Evolutionary conservation across 2,329 filamentous ascomycete genomes (phyloP).

Genomic region (Lachnellula cervina): DNA sequence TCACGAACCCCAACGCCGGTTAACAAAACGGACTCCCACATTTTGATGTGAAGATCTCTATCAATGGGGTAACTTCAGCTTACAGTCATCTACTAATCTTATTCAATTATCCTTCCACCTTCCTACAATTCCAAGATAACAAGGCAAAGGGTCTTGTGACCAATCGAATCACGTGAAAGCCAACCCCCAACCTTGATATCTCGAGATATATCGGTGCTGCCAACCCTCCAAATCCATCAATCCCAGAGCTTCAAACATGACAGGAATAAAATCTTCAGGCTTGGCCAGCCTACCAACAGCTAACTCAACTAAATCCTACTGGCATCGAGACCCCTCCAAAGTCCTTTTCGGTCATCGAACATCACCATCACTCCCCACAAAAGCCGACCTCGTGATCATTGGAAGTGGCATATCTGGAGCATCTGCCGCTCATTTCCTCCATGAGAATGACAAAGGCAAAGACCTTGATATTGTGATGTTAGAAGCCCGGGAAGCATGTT

Average conservation of each 20-base stretch:
- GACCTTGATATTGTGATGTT: conserved; percentile 60
- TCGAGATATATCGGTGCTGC: too few relatives aligned
- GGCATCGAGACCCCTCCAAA: conserved; percentile 64
- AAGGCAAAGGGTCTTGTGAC: too few relatives aligned
- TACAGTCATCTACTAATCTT: too few relatives aligned
- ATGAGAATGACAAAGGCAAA: conserved; percentile 40
- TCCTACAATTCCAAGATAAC: too few relatives aligned
- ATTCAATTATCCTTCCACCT: too few relatives aligned
- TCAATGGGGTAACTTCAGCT: too few relatives aligned
- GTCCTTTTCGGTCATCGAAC: conserved; percentile 63
- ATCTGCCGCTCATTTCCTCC: conserved; percentile 61
- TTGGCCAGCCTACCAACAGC: conserved; percentile 48
- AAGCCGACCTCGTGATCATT: conserved; percentile 65
- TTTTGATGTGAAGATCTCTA: too few relatives aligned
- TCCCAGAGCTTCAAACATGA: conserved; percentile 10
- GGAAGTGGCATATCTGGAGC: conserved; percentile 75
- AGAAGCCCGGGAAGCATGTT: conserved; percentile 75
- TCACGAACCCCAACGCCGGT: too few relatives aligned
- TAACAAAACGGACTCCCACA: too few relatives aligned
- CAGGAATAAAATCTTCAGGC: conserved; percentile 7
- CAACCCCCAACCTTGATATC: too few relatives aligned
- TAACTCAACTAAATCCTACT: conserved; percentile 63
- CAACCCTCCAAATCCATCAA: too few relatives aligned
- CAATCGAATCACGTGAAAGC: too few relatives aligned
- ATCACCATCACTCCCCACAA: conserved; percentile 55